Evolutionary conservation across 1,139 yeast species (phyloP), one percentile per base, ranked within the genome.

Genomic region (Kluyveromyces sp.): DNA sequence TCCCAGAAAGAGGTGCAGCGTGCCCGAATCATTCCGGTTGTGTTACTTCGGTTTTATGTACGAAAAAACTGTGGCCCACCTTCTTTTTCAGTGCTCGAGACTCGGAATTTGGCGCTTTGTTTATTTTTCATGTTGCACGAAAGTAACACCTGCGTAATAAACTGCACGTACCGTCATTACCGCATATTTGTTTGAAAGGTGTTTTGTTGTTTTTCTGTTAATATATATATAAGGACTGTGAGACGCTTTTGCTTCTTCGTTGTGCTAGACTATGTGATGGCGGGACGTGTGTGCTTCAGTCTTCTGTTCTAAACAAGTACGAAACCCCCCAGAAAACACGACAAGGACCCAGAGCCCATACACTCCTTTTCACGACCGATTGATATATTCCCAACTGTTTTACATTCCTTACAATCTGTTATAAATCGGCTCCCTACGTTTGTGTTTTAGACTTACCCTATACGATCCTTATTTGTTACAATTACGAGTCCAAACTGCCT

Each of bases 351-450:
- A 30, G 17, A n/a, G 12, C 17, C 33, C 33, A n/a, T 30, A 15
- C 17, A n/a, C 15, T 30, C 33, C 17, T 15, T 30, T 13, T 15
- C 7, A n/a, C 17, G 33, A n/a, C 15, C 33, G 15, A 30, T n/a
- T n/a, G 17, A 13, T 30, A n/a, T n/a, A 12, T 20, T 17, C 43
- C 48, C 48, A 44, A 47, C 49, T 49, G 43, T 33, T 43, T 44
- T 41, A 42, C 46, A 33, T 40, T 44, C 49, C 49, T 40, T 41
- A 19, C 36, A 33, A 12, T 16, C n/a, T 9, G 3, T 12, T 28
- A 16, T 20, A 18, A 40, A 40, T 12, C 35, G 19, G 16, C 15
- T 13, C 12, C 16, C 18, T 22, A 18, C 33, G 36, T 29, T 41
- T 37, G 26, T 22, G 26, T 36, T 28, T 33, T 20, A 33, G 25